Evolutionary conservation across 345 rosid species (phyloP).

Genomic region (Aquilaria malaccensis): DNA sequence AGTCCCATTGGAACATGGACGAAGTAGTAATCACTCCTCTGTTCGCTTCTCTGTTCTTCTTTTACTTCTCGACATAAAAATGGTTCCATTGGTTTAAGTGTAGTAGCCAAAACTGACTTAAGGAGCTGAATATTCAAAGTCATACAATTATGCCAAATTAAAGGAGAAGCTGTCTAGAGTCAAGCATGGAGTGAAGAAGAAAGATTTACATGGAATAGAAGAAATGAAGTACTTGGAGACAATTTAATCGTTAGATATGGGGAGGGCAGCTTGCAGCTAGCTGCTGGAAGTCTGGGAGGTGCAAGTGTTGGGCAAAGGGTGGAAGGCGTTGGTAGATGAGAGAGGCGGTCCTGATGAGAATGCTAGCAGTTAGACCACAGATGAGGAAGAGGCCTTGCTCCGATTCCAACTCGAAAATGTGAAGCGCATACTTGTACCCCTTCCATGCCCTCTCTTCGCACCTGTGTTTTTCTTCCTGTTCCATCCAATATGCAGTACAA

Average conservation of each 20-base stretch:
- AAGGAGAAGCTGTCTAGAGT: too few relatives aligned
- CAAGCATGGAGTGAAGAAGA: too few relatives aligned
- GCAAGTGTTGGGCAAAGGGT: background rate
- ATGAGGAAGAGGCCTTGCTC: constrained; percentile 16
- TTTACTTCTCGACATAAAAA: too few relatives aligned
- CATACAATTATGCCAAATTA: too few relatives aligned
- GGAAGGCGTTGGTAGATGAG: constrained; percentile 19
- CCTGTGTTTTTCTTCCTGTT: constrained; percentile 29
- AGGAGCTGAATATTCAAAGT: too few relatives aligned
- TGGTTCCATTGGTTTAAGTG: too few relatives aligned
- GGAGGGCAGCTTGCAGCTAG: constrained; percentile 10
- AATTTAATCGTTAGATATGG: background rate
- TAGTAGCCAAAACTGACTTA: too few relatives aligned
- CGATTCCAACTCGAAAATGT: constrained; percentile 16
- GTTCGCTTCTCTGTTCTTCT: too few relatives aligned
- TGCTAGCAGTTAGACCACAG: constrained; percentile 30
- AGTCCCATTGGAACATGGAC: too few relatives aligned
- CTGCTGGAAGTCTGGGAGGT: constrained; percentile 27
- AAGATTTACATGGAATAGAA: too few relatives aligned
- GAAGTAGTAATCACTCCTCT: too few relatives aligned
- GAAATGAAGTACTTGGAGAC: too few relatives aligned
- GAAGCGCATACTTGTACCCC: constrained; percentile 23
- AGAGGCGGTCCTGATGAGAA: constrained; percentile 31
- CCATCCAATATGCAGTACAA: background rate
- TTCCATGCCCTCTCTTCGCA: constrained; percentile 30